Evolutionary conservation across 805 yeast genomes (phyloP), one percentile per base, ranked within the genome.

Genomic region (Komagataella ulmi): DNA sequence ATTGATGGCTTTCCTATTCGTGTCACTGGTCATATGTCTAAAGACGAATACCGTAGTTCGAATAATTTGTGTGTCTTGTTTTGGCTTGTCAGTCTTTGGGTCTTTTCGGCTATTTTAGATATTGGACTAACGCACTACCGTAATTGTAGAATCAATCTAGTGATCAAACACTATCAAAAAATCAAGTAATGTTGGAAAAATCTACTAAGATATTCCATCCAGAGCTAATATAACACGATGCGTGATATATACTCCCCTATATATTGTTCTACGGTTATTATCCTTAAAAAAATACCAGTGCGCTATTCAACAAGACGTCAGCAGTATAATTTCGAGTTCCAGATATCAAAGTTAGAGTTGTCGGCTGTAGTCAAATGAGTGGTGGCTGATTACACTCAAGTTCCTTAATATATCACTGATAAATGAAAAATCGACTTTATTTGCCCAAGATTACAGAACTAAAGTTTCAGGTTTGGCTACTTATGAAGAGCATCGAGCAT

Each of bases 1-100:
- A 7, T 54, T 59, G 17, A 54, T 60, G 7, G 54, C 62, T 14
- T 61, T 60, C 4, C 59, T 62, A 3, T 30, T 10, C 12, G 12
- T 30, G 14, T 30, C 14, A 30, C 40, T 30, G 14, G 40, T 30
- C 40, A 30, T 30, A 30, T 30, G 40, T 10, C n/a, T 10, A 14
- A 30, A 30, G 23, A 30, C 40, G 14, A 10, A 8, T 30, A 21
- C 23, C 23, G 23, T 21, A 21, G 23, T 21, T 21, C 2, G 6
- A 21, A 21, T 21, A 21, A 21, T 21, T 21, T 4, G 23, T 21
- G 6, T 21, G 23, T 21, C 23, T 21, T 21, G 1, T 21, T 30
- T 8, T 30, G 40, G 7, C 40, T 30, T 30, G 40, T 21, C 23
- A 5, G 14, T 30, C 40, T 30, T 30, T 14, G 40, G 8, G 8